phyloP scores from a whole-genome alignment of 495 filamentous ascomycete species.

The Penicillium longicatenatum region DNA sequence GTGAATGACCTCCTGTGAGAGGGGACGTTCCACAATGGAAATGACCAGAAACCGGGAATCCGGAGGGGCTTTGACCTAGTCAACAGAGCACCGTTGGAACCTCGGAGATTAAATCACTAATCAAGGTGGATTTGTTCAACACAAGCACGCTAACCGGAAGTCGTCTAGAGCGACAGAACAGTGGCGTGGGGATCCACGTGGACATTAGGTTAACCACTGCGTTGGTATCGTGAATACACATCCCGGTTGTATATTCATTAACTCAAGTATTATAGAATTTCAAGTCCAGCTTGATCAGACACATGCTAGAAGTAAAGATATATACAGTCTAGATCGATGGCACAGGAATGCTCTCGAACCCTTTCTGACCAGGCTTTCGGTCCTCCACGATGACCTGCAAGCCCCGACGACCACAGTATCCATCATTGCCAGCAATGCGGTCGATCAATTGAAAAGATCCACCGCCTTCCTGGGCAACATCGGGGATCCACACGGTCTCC shows the following conservation, averaged over 20 bases:
- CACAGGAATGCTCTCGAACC: constrained; percentile 50
- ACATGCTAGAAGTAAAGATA: not conserved
- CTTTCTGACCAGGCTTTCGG: constrained; percentile 50
- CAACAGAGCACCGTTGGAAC: too few species aligned
- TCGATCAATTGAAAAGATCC: constrained; percentile 46
- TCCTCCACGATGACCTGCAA: constrained; percentile 59
- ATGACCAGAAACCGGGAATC: not conserved
- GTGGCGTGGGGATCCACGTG: too few species aligned
- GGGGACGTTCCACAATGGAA: not conserved
- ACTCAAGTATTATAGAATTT: not conserved
- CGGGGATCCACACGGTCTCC: constrained; percentile 55
- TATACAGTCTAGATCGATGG: constrained; percentile 19
- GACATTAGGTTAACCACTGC: too few species aligned
- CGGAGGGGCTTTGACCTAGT: not conserved
- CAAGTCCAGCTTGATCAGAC: not conserved
- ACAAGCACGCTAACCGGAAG: too few species aligned
- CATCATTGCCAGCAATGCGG: constrained; percentile 50
- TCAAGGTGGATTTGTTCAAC: too few species aligned
- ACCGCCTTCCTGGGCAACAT: constrained; percentile 28
- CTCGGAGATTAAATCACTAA: too few species aligned
- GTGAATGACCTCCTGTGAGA: not conserved
- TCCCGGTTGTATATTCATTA: not conserved
- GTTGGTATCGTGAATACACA: too few species aligned
- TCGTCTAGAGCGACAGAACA: too few species aligned
- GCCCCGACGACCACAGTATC: constrained; percentile 59